These are phyloP conservation scores for Aurinia saxatilis DNA, from an alignment of 345 rosid genomes.

Conservation along the genomic window DNA sequence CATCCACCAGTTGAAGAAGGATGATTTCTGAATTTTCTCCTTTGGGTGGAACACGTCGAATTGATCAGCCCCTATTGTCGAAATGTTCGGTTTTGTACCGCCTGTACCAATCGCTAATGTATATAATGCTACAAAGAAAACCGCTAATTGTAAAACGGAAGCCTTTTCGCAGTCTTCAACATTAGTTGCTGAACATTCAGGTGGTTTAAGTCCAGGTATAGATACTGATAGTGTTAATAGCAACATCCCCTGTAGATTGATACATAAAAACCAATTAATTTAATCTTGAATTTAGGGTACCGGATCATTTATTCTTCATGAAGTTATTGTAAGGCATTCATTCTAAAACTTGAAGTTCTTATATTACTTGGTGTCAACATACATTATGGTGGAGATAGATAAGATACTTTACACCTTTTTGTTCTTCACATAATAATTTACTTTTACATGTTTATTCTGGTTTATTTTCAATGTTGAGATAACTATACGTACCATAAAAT, in stretches of 20 bases:
- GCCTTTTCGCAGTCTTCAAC: conserved; percentile 59
- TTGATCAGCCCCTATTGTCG: no score
- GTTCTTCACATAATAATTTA: no score
- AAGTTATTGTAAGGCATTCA: no score
- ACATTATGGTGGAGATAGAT: background rate
- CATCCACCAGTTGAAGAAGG: conserved; percentile 99
- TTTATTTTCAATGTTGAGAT: background rate
- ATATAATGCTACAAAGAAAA: conserved; percentile 74
- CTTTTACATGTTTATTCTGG: background rate
- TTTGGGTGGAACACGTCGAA: conserved; percentile 74
- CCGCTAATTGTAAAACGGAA: conserved; percentile 47
- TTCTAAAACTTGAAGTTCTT: no score
- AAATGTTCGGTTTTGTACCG: no score
- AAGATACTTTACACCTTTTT: no score
- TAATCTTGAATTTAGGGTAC: no score
- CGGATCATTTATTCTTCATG: no score
- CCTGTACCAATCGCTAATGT: no score
- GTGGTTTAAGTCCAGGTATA: no score
- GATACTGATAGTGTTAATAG: conserved; percentile 66
- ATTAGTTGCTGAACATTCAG: no score
- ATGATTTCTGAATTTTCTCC: conserved; percentile 67
- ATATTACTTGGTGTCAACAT: background rate
- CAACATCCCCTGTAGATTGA: conserved; percentile 64
- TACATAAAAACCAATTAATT: background rate
- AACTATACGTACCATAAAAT: conserved; percentile 40